Evolutionary conservation across 2,329 filamentous ascomycete genomes (phyloP).

Genomic region (Fusarium fujikuroi): DNA sequence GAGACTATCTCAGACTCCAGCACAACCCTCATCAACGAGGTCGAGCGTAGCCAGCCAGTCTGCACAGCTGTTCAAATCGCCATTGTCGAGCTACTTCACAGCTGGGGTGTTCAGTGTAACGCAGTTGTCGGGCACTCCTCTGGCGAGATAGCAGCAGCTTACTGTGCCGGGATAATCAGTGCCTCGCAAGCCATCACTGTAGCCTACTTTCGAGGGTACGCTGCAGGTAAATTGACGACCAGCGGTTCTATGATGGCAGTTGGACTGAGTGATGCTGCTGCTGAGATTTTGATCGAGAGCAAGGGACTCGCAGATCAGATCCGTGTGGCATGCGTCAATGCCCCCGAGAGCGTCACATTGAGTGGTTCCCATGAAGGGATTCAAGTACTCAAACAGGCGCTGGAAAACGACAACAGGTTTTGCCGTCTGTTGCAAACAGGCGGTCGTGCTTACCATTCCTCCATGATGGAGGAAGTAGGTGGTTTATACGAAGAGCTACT

Average conservation of each 20-base stretch:
- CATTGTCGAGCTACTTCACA: background rate
- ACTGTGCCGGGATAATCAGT: background rate
- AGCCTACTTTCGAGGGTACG: background rate
- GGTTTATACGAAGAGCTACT: background rate
- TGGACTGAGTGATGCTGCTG: background rate
- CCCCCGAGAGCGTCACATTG: background rate
- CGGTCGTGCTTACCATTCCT: background rate
- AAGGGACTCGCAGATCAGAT: background rate
- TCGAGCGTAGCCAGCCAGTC: background rate
- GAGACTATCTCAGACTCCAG: background rate
- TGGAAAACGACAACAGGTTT: background rate
- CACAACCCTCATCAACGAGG: background rate
- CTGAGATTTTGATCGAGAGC: background rate
- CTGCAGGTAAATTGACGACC: rapidly evolving
- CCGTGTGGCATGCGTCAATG: background rate
- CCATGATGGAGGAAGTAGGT: background rate
- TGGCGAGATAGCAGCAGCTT: background rate
- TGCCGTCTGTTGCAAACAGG: background rate
- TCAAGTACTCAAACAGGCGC: background rate
- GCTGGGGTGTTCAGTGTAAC: background rate
- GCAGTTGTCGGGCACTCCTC: background rate
- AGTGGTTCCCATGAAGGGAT: background rate
- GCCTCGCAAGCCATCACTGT: background rate
- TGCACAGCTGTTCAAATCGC: background rate
- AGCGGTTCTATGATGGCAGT: background rate